Evolutionary conservation across 2,329 filamentous ascomycete genomes (phyloP).

Genomic region (Colletotrichum higginsianum): DNA sequence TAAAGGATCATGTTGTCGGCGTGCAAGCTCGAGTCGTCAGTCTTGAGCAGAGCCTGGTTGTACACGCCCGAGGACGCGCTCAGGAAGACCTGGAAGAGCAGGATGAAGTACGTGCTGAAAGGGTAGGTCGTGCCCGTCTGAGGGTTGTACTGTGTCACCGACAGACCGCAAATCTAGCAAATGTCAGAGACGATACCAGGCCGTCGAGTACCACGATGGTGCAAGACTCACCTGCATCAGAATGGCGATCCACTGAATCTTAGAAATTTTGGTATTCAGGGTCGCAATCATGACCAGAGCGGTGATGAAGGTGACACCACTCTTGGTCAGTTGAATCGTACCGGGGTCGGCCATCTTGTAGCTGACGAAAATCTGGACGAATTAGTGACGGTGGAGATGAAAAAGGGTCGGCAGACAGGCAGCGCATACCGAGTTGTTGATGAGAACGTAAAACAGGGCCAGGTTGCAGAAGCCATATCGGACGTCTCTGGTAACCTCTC

Average conservation of each 20-base stretch:
- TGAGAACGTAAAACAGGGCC: conserved; percentile 52
- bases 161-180: conserved; percentile 48
- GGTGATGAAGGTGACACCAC: conserved; percentile 51
- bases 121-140: conserved; percentile 49
- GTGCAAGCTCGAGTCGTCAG: conserved; percentile 50
- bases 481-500: conserved; percentile 49
- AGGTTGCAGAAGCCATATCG: conserved; percentile 51
- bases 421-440: conserved; percentile 51
- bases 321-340: conserved; percentile 51
- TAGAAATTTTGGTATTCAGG: conserved; percentile 48
- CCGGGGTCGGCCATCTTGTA: conserved; percentile 52
- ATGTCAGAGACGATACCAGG: background rate
- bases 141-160: conserved; percentile 51
- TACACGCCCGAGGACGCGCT: conserved; percentile 52
- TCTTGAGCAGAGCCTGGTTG: conserved; percentile 53
- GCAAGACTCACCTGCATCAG: conserved; percentile 47
- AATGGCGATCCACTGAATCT: conserved; percentile 52
- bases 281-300: conserved; percentile 50
- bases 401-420: no score
- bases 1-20: conserved; percentile 53
- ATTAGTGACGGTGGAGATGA: conserved; percentile 34
- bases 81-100: conserved; percentile 51
- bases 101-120: conserved; percentile 49
- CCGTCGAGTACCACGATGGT: background rate
- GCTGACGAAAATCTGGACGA: conserved; percentile 48